These are phyloP conservation scores for Plenodomus lindquistii DNA, from an alignment of 2,329 filamentous ascomycete genomes.

Conservation along the genomic window DNA sequence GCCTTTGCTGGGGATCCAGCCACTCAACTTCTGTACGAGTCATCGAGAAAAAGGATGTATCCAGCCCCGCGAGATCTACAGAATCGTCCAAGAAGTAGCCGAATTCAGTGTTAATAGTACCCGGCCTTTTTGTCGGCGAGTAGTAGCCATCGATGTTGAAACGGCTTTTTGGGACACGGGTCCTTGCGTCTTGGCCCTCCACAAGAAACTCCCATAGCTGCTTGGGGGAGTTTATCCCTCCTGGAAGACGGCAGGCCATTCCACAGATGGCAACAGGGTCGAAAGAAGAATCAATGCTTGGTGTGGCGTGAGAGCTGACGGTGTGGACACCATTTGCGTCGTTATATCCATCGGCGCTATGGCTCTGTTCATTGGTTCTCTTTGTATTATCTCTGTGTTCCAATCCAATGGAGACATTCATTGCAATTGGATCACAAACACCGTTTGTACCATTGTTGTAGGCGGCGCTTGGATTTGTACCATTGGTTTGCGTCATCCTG, in stretches of 20 bases:
- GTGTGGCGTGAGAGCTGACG: neutral
- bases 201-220: constrained; percentile 40
- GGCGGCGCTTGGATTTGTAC: too few relatives aligned
- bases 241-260: constrained; percentile 28
- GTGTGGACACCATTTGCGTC: neutral
- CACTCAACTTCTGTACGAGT: constrained; percentile 9
- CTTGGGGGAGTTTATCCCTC: constrained; percentile 10
- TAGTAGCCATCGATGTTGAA: constrained; percentile 15
- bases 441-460: too few relatives aligned
- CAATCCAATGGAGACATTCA: too few relatives aligned
- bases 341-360: neutral
- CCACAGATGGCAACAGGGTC: constrained; percentile 28
- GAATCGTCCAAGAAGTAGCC: constrained; percentile 26
- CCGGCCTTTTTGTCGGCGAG: constrained; percentile 19
- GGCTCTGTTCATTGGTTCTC: too few relatives aligned
- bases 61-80: constrained; percentile 9
- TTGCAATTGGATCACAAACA: too few relatives aligned
- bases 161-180: constrained; percentile 2
- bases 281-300: too few relatives aligned
- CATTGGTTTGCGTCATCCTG: too few relatives aligned
- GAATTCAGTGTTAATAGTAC: constrained; percentile 8
- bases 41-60: constrained; percentile 21
- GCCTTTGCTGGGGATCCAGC: constrained; percentile 30
- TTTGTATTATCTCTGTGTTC: too few relatives aligned
- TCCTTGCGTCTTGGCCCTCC: neutral